Percentiles rank a stretch among this genome's conserved stretches.
These are phyloP conservation scores for Amylocystis lapponica DNA, from an alignment of 768 basidiomycete genomes.

Conservation along the genomic window DNA sequence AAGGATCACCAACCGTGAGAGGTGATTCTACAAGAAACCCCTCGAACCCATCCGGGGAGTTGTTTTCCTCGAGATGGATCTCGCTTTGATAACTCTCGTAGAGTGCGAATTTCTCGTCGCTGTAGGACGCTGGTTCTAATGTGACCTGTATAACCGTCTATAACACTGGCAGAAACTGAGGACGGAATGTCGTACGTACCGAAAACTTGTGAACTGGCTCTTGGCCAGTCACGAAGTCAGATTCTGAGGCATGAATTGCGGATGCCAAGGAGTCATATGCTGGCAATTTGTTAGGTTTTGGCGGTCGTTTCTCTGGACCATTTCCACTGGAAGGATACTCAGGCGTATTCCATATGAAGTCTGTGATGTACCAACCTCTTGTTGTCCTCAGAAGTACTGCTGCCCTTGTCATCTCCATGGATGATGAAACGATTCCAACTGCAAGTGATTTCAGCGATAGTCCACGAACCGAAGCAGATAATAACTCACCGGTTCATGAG, in stretches of 20 bases:
- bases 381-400: constrained; percentile 18
- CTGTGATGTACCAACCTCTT: constrained; percentile 1
- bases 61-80: constrained; percentile 67
- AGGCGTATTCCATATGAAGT: too few relatives aligned
- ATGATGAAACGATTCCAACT: constrained; percentile 74
- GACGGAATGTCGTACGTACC: constrained; percentile 29
- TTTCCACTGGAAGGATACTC: too few relatives aligned
- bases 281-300: too few relatives aligned
- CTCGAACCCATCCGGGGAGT: constrained; percentile 47
- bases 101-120: constrained; percentile 74
- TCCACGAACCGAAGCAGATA: not conserved
- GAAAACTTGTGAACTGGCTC: constrained; percentile 50
- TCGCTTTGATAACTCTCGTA: constrained; percentile 72
- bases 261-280: constrained; percentile 23
- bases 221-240: constrained; percentile 23
- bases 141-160: too few relatives aligned
- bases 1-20: constrained; percentile 47
- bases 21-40: constrained; percentile 80
- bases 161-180: too few relatives aligned
- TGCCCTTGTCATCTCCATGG: constrained; percentile 25
- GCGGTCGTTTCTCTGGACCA: too few relatives aligned
- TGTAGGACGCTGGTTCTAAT: constrained; percentile 72
- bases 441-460: not conserved
- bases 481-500: constrained; percentile 55
- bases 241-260: constrained; percentile 56